Evolutionary conservation across 202 grass and related monocot species (phyloP).

Genomic region (Schoenoplectus triqueter): DNA sequence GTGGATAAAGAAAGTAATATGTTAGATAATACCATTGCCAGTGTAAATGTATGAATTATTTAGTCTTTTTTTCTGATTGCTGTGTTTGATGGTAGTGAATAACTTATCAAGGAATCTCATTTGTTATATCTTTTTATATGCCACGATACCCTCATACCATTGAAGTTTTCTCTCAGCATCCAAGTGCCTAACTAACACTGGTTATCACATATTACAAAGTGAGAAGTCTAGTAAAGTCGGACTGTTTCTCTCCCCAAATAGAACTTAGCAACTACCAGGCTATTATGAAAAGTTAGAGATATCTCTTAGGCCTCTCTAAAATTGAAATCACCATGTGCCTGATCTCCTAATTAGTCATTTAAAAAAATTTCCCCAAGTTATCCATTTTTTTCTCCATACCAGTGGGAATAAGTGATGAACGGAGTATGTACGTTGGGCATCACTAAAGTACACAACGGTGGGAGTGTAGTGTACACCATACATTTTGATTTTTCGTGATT

Average conservation of each 20-base stretch:
- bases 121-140: neutral
- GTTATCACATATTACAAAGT: neutral
- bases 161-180: neutral
- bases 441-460: too few relatives aligned
- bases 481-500: neutral
- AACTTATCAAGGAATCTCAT: neutral
- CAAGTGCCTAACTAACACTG: neutral
- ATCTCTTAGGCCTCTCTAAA: neutral
- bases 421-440: neutral
- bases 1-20: neutral
- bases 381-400: neutral
- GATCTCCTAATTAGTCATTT: neutral
- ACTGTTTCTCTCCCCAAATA: neutral
- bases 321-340: neutral
- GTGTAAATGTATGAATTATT: neutral
- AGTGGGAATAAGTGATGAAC: neutral
- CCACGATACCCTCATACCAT: neutral
- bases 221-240: neutral
- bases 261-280: neutral
- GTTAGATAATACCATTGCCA: neutral
- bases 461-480: too few relatives aligned
- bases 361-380: neutral
- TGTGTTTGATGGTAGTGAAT: neutral
- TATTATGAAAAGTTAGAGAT: neutral
- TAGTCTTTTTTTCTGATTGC: neutral